phyloP scores from a whole-genome alignment of 164 flowering plant genomes.

The Nymphaea colorata region DNA sequence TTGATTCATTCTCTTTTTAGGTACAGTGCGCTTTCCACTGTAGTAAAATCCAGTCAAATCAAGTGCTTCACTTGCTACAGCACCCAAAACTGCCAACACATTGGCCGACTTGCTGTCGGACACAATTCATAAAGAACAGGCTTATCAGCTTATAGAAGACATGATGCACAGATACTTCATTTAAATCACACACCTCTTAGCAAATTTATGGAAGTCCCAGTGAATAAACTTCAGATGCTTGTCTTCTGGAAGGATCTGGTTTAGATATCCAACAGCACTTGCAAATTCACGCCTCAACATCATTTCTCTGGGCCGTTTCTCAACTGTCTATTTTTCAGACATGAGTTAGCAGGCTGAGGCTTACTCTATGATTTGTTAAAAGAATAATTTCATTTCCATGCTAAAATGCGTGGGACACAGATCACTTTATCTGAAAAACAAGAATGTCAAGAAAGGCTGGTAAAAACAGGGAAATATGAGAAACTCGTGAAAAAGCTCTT shows the following conservation, averaged over 20 bases:
- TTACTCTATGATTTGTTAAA: no score
- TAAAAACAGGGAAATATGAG: not conserved
- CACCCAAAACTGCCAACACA: constrained; percentile 92
- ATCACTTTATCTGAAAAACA: not conserved
- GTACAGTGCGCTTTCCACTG: constrained; percentile 58
- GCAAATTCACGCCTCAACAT: constrained; percentile 95
- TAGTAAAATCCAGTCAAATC: constrained; percentile 90
- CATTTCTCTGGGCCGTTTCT: constrained; percentile 99
- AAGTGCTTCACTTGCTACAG: constrained; percentile 88
- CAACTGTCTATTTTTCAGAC: constrained; percentile 62
- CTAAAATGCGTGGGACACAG: no score
- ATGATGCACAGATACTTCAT: not conserved
- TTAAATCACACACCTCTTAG: constrained; percentile 51
- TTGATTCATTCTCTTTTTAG: constrained; percentile 41
- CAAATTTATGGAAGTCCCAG: constrained; percentile 98
- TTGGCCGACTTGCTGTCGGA: constrained; percentile 86
- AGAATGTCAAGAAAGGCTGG: not conserved
- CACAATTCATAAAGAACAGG: constrained; percentile 9
- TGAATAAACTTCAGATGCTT: constrained; percentile 82
- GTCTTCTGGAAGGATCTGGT: constrained; percentile 72
- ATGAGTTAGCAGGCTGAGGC: not conserved
- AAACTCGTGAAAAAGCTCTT: not conserved
- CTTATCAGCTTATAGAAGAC: constrained; percentile 13
- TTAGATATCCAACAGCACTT: constrained; percentile 88
- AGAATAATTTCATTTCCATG: no score